These are phyloP conservation scores for Sideroxylon spinosum DNA, from an alignment of 179 eudicot genomes.

Conservation along the genomic window DNA sequence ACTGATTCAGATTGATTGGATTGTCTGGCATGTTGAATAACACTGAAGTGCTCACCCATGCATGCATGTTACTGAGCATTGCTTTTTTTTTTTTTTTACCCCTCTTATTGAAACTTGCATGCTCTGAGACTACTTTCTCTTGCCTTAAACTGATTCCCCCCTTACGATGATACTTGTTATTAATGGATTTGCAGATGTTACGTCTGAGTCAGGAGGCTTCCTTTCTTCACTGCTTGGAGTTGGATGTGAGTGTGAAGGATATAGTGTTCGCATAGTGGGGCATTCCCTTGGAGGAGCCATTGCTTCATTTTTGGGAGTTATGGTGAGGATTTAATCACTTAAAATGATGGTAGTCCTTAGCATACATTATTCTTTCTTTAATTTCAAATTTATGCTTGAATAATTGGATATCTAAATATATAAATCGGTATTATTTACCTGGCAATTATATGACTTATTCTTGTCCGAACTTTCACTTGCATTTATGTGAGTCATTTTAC, in stretches of 20 bases:
- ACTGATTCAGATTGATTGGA: not conserved
- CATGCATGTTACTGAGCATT: not conserved
- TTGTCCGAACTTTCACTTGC: not conserved
- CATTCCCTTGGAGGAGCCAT: slow-evolving; percentile 87
- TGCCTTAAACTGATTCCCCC: slow-evolving; percentile 2
- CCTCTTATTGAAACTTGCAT: not conserved
- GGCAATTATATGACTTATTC: not conserved
- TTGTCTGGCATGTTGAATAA: not conserved
- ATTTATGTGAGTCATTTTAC: not conserved
- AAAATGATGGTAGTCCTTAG: not conserved
- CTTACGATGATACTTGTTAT: slow-evolving; percentile 16
- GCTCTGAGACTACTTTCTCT: not conserved
- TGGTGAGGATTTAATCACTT: slow-evolving; percentile 34
- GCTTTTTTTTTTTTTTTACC: no score
- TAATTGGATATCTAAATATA: not conserved
- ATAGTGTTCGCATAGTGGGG: slow-evolving; percentile 59
- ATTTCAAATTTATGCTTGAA: not conserved
- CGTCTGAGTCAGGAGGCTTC: slow-evolving; percentile 46
- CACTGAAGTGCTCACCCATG: not conserved
- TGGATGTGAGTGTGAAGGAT: slow-evolving; percentile 77
- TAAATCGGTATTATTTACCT: not conserved
- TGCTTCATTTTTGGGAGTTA: slow-evolving; percentile 58
- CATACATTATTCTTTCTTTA: not conserved
- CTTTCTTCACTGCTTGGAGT: slow-evolving; percentile 60
- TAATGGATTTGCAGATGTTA: slow-evolving; percentile 25